Base-by-base conservation (phyloP, 2,329 filamentous ascomycete species). In the Colletotrichum tropicicola region DNA sequence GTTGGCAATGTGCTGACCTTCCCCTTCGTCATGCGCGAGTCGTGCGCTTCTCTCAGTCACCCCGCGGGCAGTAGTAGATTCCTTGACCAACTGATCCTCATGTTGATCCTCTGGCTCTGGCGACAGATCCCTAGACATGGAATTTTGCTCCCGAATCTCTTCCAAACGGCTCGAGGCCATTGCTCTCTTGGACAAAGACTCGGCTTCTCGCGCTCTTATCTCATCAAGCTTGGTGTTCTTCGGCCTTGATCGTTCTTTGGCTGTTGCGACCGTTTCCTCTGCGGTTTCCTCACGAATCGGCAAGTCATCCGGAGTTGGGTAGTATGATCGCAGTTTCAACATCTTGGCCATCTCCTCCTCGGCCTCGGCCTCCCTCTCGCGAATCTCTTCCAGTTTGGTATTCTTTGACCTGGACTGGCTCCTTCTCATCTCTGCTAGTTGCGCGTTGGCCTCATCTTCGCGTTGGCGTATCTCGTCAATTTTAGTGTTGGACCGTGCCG, bases 101-200 rank as follows among this genome's bases (percentile, higher is more conserved):
- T 73, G 69, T n/a, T 15, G n/a, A 15, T 35, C 12, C 47, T 70
- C 72, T 12, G 70, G 59, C 49, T 82, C 80, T 13, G 83, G 80
- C 1, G 81, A 83, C 6, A 78, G 72, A 9, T 81, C 81, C 51
- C 78, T 75, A 7, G 80, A 79, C 67, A 78, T 75, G 35, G 81
- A 79, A 70, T 87, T 86, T 60, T 74, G 78, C 57, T 85, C 82
- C 39, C 81, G 78, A 58, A 87, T 86, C 71, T 87, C 85, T 32
- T 83, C 84, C 3, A 88, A 73, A 30, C 80, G 79, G 56, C 82
- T 81, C 6, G 79, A 79, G n/a, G 85, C 81, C 15, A 85, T 72
- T 2, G 80, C 80, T 54, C 81, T 78, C 59, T 74, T 82, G 5
- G 85, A 83, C 25, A 83, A 69, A 3, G 78, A 79, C 28, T 80